Base-by-base conservation (phyloP, 768 basidiomycete species). In the Leccinum longicurvipes region DNA sequence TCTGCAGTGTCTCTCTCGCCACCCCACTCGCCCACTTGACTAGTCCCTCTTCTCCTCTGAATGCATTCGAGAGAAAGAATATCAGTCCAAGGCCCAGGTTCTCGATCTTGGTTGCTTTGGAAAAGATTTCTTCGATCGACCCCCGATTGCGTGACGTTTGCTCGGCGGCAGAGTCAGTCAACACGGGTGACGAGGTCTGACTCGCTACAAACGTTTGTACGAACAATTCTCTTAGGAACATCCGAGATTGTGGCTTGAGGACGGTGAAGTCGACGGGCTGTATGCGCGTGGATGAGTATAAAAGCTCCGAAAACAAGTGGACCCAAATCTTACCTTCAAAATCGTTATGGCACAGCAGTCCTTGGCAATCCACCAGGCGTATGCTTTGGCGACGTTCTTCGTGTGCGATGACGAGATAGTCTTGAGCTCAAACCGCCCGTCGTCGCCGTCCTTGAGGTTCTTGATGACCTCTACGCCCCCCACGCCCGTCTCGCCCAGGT, bases 361-460 rank as follows among this genome's bases (percentile, higher is more conserved):
- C 69, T 93, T 93, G 5, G 92, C 89, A 41, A 97, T 82, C 84
- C 91, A 93, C 93, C 95, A 99, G 2, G 84, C 93, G 60, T 91
- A 92, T 6, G 89, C 89, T 62, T 81, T 84, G 12, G 95, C 94
- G 6, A 93, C 74, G 64, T 98, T 95, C 31, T 68, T 73, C 52
- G 84, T 68, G 51, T 86, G 81, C 19, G 81, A 76, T 5, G 76
- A 70, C 11, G 87, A 83, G 55, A 89, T 77, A 50, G 78, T 77
- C 45, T 75, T 80, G 21, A 77, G 72, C 17, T 83, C 77, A 28
- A 74, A 73, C 11, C 66, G 71, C 12, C 45, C 24, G 46, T 60
- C 66, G 21, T 79, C 79, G 44, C 80, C 76, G n/a, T 80, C 76
- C 45, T 71, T 67, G 29, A 75, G 51, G 56, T 79, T 83, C 68